Evolutionary conservation across 108 stramenopile species (phyloP).

Genomic region (Tribonema minus): DNA sequence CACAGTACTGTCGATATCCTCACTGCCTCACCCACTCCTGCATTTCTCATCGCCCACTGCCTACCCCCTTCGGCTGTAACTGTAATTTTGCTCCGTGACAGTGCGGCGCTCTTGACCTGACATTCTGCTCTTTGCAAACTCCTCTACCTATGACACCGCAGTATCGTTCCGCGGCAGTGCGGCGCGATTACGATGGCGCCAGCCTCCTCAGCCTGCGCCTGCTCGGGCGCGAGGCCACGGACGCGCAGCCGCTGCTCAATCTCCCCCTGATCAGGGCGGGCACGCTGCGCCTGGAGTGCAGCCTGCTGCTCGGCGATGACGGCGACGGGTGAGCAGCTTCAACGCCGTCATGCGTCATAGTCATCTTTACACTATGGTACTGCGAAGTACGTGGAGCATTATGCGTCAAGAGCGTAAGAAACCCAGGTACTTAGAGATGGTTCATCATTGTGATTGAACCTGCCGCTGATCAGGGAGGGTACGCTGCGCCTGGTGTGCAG

Average conservation of each 20-base stretch:
- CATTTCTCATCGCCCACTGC: no score
- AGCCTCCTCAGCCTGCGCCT: background rate
- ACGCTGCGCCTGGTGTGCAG: slow-evolving; percentile 7
- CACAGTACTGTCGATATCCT: background rate
- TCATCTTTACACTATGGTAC: no score
- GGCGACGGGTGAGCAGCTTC: background rate
- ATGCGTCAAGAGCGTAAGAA: no score
- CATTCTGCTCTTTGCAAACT: no score
- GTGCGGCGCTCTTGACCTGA: no score
- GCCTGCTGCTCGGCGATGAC: background rate
- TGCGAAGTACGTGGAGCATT: no score
- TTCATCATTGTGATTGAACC: no score
- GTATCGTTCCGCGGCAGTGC: no score
- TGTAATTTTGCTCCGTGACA: no score
- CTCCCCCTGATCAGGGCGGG: slow-evolving; percentile 19
- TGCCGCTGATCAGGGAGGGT: slow-evolving; percentile 8
- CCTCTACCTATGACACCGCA: no score
- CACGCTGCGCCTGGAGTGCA: slow-evolving; percentile 5
- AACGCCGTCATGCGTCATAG: background rate
- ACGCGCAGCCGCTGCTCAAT: slow-evolving; percentile 27
- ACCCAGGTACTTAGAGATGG: no score
- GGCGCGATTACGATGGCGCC: background rate
- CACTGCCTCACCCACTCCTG: background rate
- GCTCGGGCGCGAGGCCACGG: background rate
- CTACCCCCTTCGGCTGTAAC: no score